Base-by-base conservation (phyloP, 176 grass and related monocot genomes). In the Oropetium thomaeum region DNA sequence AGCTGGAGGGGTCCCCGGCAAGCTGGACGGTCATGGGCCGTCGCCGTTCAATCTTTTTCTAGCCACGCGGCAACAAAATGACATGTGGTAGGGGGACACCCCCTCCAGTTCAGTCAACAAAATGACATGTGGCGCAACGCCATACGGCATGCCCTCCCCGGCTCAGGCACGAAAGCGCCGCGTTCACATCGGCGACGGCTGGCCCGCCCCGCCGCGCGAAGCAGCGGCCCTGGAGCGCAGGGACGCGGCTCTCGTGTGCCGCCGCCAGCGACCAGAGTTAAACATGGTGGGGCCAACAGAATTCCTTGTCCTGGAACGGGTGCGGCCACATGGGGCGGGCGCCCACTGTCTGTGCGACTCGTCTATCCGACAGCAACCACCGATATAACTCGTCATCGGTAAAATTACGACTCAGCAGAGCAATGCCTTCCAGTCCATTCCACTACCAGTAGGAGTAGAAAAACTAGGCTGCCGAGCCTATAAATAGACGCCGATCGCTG, bases 81-180 rank as follows among this genome's bases (percentile, higher is more conserved):
- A n/a, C n/a, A n/a, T n/a, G n/a, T n/a, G n/a, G n/a, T n/a, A n/a
- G n/a, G n/a, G n/a, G n/a, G n/a, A n/a, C n/a, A n/a, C n/a, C n/a
- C n/a, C n/a, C n/a, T n/a, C n/a, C n/a, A n/a, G n/a, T n/a, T n/a
- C n/a, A n/a, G n/a, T n/a, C n/a, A n/a, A n/a, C n/a, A n/a, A n/a
- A 34, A 28, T 29, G 44, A 5, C 61, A 14, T 31, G 52, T 13
- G 19, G 23, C 61, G 19, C 67, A 60, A 54, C 17, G 30, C 23
- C 69, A 40, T 67, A 68, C 80, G 61, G 69, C 19, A 4, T 80
- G 41, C 77, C 77, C 30, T 74, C 71, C 63, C 62, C 26, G 10
- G 19, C 12, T 5, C 10, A 9, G 16, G 20, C 70, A 69, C 53
- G 42, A 11, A 48, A 34, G 52, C 70, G 40, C 23, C 3, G 41